phyloP scores from a whole-genome alignment of 2,329 filamentous ascomycete species.

The Coccinonectria pachysandricola region DNA sequence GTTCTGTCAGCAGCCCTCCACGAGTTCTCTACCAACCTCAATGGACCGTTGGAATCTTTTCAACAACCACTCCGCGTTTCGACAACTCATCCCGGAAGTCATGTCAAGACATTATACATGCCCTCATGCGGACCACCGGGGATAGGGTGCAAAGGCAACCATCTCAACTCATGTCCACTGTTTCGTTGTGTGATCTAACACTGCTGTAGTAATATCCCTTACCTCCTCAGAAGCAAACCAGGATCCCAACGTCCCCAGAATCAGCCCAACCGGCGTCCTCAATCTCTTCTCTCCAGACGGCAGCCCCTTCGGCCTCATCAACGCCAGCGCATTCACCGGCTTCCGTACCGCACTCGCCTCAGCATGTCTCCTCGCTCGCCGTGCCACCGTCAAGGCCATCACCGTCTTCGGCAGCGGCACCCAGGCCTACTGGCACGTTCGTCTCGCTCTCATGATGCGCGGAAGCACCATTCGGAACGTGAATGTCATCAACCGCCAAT shows the following conservation, averaged over 20 bases:
- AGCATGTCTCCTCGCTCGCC: constrained; percentile 53
- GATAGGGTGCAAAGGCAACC: constrained; percentile 57
- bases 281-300: constrained; percentile 58
- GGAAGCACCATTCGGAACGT: constrained; percentile 63
- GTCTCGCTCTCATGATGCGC: constrained; percentile 67
- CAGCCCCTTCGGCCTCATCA: constrained; percentile 54
- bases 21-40: constrained; percentile 49
- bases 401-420: constrained; percentile 80
- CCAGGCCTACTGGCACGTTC: constrained; percentile 92
- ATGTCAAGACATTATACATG: constrained; percentile 61
- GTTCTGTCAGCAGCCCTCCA: constrained; percentile 43
- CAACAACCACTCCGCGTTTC: constrained; percentile 46
- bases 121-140: constrained; percentile 54
- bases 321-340: constrained; percentile 65
- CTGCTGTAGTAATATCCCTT: constrained; percentile 50
- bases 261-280: constrained; percentile 53
- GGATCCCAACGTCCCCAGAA: constrained; percentile 21
- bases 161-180: no score
- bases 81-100: constrained; percentile 36
- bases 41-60: constrained; percentile 32
- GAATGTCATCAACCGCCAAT: constrained; percentile 71
- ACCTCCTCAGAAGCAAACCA: constrained; percentile 29
- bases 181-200: not conserved
- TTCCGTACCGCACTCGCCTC: constrained; percentile 71
- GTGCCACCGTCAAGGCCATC: constrained; percentile 61